phyloP scores from a whole-genome alignment of 2,329 filamentous ascomycete genomes.

The Exophiala sideris region DNA sequence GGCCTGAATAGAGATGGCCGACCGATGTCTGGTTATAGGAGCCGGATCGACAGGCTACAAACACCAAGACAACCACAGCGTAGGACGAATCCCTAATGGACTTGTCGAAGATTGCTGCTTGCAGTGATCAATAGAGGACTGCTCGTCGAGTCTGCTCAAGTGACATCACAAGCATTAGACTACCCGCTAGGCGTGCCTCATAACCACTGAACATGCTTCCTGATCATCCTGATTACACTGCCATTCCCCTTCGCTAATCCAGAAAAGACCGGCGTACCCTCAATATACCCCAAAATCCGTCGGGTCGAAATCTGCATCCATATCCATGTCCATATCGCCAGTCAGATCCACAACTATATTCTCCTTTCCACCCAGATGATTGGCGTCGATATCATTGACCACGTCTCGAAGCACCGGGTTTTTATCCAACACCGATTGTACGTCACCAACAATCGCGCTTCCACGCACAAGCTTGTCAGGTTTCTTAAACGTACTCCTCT shows the following conservation, averaged over 20 bases:
- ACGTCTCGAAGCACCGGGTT: constrained; percentile 72
- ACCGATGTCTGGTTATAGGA: too few species aligned
- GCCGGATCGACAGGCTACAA: too few species aligned
- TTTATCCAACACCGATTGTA: constrained; percentile 58
- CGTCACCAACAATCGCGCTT: constrained; percentile 36
- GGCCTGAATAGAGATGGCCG: too few species aligned
- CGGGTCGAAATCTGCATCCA: constrained; percentile 20
- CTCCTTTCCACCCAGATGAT: constrained; percentile 49
- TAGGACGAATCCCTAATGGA: too few species aligned
- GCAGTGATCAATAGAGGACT: too few species aligned
- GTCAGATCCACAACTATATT: constrained; percentile 1
- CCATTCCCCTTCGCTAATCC: not conserved
- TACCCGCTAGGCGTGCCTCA: not conserved
- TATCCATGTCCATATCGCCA: constrained; percentile 14
- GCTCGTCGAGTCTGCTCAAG: too few species aligned
- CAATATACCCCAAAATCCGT: constrained; percentile 14
- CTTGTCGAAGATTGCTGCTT: too few species aligned
- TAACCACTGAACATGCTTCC: not conserved
- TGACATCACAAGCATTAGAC: too few species aligned
- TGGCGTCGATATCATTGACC: constrained; percentile 62
- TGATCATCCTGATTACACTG: too few species aligned
- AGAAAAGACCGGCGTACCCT: not conserved
- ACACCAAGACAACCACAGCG: too few species aligned
- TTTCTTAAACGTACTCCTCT: constrained; percentile 28
- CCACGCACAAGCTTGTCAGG: constrained; percentile 61